phyloP scores from a whole-genome alignment of 129 eudicot genomes.

The Pulicaria dysenterica region DNA sequence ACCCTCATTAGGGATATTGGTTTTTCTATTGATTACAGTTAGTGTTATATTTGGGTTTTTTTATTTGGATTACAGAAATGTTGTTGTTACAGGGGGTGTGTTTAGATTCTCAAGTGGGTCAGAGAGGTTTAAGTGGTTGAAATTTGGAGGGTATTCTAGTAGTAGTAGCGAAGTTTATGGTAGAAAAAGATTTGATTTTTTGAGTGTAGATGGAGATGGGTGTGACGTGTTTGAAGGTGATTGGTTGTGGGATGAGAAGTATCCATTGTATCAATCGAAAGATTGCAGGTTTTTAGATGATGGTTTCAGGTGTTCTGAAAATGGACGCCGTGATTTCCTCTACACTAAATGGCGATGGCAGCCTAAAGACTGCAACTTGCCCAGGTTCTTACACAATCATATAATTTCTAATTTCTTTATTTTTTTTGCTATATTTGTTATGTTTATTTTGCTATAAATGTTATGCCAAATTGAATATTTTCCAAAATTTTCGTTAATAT shows the following conservation, averaged over 20 bases:
- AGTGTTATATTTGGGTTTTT: slow-evolving; percentile 58
- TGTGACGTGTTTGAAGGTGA: slow-evolving; percentile 97
- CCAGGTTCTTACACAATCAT: slow-evolving; percentile 55
- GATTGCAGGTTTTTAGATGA: slow-evolving; percentile 86
- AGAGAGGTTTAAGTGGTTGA: slow-evolving; percentile 58
- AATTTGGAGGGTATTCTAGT: slow-evolving; percentile 25
- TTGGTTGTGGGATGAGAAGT: slow-evolving; percentile 96
- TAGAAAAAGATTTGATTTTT: slow-evolving; percentile 58
- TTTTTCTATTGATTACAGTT: slow-evolving; percentile 47
- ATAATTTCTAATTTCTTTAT: not conserved
- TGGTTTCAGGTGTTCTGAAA: slow-evolving; percentile 87
- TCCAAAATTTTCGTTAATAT: not conserved
- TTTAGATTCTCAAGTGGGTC: slow-evolving; percentile 36
- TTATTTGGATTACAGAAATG: slow-evolving; percentile 71
- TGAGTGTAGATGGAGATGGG: slow-evolving; percentile 57
- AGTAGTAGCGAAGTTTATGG: slow-evolving; percentile 4
- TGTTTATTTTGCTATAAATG: not conserved
- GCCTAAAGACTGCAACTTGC: slow-evolving; percentile 82
- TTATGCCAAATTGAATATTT: not conserved
- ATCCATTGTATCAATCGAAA: slow-evolving; percentile 81
- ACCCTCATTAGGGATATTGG: slow-evolving; percentile 66
- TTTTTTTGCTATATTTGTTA: not conserved
- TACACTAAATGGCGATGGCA: slow-evolving; percentile 98
- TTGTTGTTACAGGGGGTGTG: slow-evolving; percentile 40
- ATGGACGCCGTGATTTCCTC: slow-evolving; percentile 80